A percentile compares a stretch with the other conserved stretches of the same genome.
Conservation (phyloP, 805 yeast genomes). For the Yueomyces sp. region DNA sequence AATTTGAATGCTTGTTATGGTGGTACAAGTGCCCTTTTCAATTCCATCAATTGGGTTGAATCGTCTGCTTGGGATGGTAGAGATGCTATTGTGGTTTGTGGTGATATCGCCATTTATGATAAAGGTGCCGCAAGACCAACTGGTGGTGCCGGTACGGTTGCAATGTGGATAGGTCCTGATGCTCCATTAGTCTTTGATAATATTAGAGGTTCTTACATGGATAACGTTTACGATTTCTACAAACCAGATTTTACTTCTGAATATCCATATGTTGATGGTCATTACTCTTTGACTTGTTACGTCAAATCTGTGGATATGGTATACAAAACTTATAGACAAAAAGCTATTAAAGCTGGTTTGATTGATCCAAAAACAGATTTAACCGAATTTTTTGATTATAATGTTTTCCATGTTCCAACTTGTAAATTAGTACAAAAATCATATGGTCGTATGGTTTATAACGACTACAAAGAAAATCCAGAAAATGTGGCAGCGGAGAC, state of each 20-base stretch:
- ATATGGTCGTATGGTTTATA: slow-evolving; percentile 80
- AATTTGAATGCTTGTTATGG: slow-evolving; percentile 97
- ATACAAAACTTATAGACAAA: slow-evolving; percentile 69
- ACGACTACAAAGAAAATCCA: slow-evolving; percentile 60
- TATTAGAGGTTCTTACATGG: slow-evolving; percentile 85
- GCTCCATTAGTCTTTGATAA: slow-evolving; percentile 91
- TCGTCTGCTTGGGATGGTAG: slow-evolving; percentile 97
- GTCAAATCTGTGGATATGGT: slow-evolving; percentile 85
- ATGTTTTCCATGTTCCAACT: slow-evolving; percentile 96
- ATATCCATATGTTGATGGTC: slow-evolving; percentile 96
- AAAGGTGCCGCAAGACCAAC: slow-evolving; percentile 99
- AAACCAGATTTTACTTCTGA: slow-evolving; percentile 95
- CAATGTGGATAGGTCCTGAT: slow-evolving; percentile 89
- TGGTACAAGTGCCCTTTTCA: slow-evolving; percentile 90
- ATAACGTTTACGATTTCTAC: slow-evolving; percentile 95
- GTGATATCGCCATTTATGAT: slow-evolving; percentile 95
- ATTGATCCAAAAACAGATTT: slow-evolving; percentile 42
- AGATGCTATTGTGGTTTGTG: slow-evolving; percentile 91
- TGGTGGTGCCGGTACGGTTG: slow-evolving; percentile 98
- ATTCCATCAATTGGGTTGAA: slow-evolving; percentile 91
- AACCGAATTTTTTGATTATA: slow-evolving; percentile 70
- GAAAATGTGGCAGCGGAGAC: slow-evolving; percentile 26
- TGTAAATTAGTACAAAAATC: slow-evolving; percentile 91
- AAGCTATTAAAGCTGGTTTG: slow-evolving; percentile 43
- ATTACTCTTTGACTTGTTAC: slow-evolving; percentile 86